phyloP scores from a whole-genome alignment of 306 rosid genomes.

The Lagenaria siceraria region DNA sequence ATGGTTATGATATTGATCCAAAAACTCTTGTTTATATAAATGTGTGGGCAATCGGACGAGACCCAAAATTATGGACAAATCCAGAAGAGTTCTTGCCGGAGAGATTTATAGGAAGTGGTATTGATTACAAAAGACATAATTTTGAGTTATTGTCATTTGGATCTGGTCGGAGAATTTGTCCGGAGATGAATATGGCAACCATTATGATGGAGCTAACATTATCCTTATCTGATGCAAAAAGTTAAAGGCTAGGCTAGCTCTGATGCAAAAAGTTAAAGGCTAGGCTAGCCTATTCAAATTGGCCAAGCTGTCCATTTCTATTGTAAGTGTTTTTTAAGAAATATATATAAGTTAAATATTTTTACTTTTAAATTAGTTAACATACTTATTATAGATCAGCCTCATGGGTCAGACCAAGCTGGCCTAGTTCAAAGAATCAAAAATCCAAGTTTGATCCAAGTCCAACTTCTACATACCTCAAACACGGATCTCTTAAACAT shows the following conservation, averaged over 20 bases:
- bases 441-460: too few relatives aligned
- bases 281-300: too few relatives aligned
- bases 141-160: conserved; percentile 8
- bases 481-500: too few relatives aligned
- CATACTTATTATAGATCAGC: too few relatives aligned
- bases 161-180: conserved; percentile 28
- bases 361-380: background rate
- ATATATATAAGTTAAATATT: too few relatives aligned
- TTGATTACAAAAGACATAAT: conserved; percentile 22
- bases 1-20: conserved; percentile 12
- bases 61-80: conserved; percentile 17
- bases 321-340: too few relatives aligned
- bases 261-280: conserved; percentile 10
- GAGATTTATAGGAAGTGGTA: conserved; percentile 14
- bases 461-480: too few relatives aligned
- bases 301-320: too few relatives aligned
- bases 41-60: conserved; percentile 28
- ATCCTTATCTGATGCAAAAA: too few relatives aligned
- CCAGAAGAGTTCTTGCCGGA: conserved; percentile 27
- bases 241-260: too few relatives aligned
- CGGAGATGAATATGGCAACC: conserved; percentile 11
- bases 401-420: too few relatives aligned
- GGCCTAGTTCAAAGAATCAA: too few relatives aligned
- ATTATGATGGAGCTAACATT: conserved; percentile 11
- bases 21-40: conserved; percentile 19